Base-by-base conservation (phyloP, 345 rosid species). In the Trapa bicornis region DNA sequence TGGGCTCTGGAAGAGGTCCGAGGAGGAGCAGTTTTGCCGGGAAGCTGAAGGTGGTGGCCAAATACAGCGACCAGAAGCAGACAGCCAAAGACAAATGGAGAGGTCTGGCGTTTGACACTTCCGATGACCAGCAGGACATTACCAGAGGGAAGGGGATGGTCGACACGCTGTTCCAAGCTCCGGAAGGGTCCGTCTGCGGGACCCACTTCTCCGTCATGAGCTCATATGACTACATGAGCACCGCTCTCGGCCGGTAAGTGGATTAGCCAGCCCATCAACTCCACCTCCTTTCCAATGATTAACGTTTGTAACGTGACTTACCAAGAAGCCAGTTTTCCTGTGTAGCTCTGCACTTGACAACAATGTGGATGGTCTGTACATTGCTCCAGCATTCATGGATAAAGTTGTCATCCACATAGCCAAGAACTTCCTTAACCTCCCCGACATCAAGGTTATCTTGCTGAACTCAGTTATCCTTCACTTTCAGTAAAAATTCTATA, bases 311-410 rank as follows among this genome's bases (percentile, higher is more conserved):
- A 22, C 29, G 29, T 22, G 29, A 22, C 29, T 22, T 22, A 22
- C 29, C 29, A 22, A 33, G 47, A 39, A 22, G 36, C 8, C 37
- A 11, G 14, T 14, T 42, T 16, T 41, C 16, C 38, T 16, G 13
- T 69, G 29, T 7, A 81, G 83, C 65, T 80, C 68, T 61, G 65
- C 41, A 13, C 45, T 82, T 54, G 84, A 84, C 68, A 84, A 84
- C 69, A 73, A 0, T 41, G 65, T 84, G 79, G 78, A 84, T 68
- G 88, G 88, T 5, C 76, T 78, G 47, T 84, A 84, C 72, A 80
- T 80, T 71, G 88, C 86, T 38, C 86, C 86, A 7, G 81, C 83
- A 38, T 82, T 82, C 67, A 82, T 82, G 88, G 84, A 84, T 70
- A 84, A 84, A 78, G 35, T 84, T 3, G 83, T 81, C 47, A 79